These are phyloP conservation scores for Neonectria ditissima DNA, from an alignment of 2,329 filamentous ascomycete species.

Conservation along the genomic window DNA sequence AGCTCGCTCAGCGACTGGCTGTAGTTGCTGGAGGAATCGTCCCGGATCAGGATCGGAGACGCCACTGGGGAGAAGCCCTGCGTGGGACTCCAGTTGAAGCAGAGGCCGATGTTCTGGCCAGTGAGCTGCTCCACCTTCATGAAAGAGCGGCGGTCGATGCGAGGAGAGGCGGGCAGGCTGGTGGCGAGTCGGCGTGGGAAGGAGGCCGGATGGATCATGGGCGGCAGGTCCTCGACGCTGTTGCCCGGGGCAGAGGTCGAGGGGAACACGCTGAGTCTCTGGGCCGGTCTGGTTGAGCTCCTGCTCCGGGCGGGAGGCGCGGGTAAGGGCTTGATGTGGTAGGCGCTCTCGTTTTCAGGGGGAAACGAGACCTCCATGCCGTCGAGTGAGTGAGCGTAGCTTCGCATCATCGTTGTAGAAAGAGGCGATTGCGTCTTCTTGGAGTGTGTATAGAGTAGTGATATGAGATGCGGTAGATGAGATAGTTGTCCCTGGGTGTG, in stretches of 20 bases:
- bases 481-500: constrained; percentile 14
- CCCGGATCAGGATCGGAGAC: constrained; percentile 33
- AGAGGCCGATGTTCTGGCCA: constrained; percentile 52
- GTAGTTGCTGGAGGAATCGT: constrained; percentile 42
- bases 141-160: constrained; percentile 45
- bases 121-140: constrained; percentile 58
- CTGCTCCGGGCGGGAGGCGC: constrained; percentile 28
- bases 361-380: constrained; percentile 36
- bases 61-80: constrained; percentile 34
- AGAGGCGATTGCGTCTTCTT: constrained; percentile 7
- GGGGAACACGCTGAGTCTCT: constrained; percentile 36
- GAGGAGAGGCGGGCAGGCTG: constrained; percentile 34
- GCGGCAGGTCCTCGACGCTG: constrained; percentile 32
- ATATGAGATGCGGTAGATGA: not conserved
- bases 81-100: constrained; percentile 31
- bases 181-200: constrained; percentile 34
- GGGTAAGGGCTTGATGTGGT: constrained; percentile 38
- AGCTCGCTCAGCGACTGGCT: constrained; percentile 37
- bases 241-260: constrained; percentile 36
- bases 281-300: constrained; percentile 16
- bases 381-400: constrained; percentile 29
- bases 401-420: constrained; percentile 37
- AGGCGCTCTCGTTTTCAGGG: constrained; percentile 40
- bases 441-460: not conserved
- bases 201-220: constrained; percentile 24